Conservation (phyloP, 1,139 yeast species). For the Candida freyschussii region DNA sequence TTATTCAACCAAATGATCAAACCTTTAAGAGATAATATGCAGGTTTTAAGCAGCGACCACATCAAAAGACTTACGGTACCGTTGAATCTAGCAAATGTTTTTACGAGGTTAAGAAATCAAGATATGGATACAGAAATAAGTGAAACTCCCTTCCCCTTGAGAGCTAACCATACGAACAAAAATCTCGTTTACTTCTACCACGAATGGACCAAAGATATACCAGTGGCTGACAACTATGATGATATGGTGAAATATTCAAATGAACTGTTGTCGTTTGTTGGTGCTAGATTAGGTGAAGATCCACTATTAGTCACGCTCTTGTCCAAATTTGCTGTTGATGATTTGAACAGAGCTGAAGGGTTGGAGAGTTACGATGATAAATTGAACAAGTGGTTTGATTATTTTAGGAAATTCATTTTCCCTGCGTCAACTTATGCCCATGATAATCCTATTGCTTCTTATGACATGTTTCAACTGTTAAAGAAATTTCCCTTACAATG, state of each 20-base stretch:
- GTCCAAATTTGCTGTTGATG: constrained; percentile 51
- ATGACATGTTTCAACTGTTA: constrained; percentile 56
- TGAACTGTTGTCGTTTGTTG: constrained; percentile 49
- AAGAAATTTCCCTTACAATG: constrained; percentile 52
- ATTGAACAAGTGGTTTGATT: constrained; percentile 52
- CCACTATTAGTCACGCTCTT: constrained; percentile 50
- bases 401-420: constrained; percentile 59
- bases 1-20: constrained; percentile 46
- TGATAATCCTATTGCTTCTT: constrained; percentile 58
- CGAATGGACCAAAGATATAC: constrained; percentile 45
- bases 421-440: constrained; percentile 61
- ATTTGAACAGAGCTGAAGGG: constrained; percentile 26
- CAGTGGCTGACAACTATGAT: constrained; percentile 35
- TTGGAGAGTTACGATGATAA: constrained; percentile 24
- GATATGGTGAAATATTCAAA: constrained; percentile 45
- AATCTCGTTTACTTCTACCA: constrained; percentile 50
- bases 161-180: too few relatives aligned
- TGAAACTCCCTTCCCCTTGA: neutral
- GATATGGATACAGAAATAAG: too few relatives aligned
- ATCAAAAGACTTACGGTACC: constrained; percentile 16
- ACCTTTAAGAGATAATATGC: constrained; percentile 39
- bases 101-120: too few relatives aligned
- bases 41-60: constrained; percentile 8
- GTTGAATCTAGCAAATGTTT: too few relatives aligned
- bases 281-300: constrained; percentile 51